phyloP scores from a whole-genome alignment of 2,329 filamentous ascomycete genomes.

The Cladorrhinum sp. region DNA sequence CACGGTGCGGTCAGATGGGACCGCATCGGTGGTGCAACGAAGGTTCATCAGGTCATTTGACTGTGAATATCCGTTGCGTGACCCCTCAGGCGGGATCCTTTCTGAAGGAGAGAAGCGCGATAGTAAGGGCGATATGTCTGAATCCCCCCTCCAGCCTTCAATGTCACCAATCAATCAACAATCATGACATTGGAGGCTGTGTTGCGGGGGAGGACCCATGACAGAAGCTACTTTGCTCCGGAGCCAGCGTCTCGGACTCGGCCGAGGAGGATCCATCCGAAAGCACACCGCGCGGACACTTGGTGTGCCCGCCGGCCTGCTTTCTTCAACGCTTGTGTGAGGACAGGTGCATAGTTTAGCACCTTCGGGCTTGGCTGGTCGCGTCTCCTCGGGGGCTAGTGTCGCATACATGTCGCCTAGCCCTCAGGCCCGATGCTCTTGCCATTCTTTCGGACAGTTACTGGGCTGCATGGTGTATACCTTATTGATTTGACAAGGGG shows the following conservation, averaged over 20 bases:
- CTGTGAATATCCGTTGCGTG: constrained; percentile 15
- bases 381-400: constrained; percentile 42
- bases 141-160: constrained; percentile 19
- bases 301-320: background rate
- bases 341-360: background rate
- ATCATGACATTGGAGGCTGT: constrained; percentile 8
- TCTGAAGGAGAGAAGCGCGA: constrained; percentile 59
- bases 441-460: constrained; percentile 26
- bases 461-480: constrained; percentile 10
- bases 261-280: constrained; percentile 45
- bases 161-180: too few relatives aligned
- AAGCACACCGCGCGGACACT: constrained; percentile 24
- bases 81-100: constrained; percentile 42
- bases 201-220: constrained; percentile 25
- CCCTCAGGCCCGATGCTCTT: constrained; percentile 37
- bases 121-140: constrained; percentile 48
- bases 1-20: constrained; percentile 24
- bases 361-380: constrained; percentile 47
- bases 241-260: constrained; percentile 57
- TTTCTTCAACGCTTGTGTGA: constrained; percentile 4
- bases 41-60: background rate
- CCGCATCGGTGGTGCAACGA: constrained; percentile 16
- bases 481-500: constrained; percentile 29
- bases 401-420: constrained; percentile 33
- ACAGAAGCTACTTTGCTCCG: constrained; percentile 52